Evolutionary conservation across 108 stramenopile genomes (phyloP), one percentile per base, ranked within the genome.

Genomic region (Cyclotella choctawhatcheeana): DNA sequence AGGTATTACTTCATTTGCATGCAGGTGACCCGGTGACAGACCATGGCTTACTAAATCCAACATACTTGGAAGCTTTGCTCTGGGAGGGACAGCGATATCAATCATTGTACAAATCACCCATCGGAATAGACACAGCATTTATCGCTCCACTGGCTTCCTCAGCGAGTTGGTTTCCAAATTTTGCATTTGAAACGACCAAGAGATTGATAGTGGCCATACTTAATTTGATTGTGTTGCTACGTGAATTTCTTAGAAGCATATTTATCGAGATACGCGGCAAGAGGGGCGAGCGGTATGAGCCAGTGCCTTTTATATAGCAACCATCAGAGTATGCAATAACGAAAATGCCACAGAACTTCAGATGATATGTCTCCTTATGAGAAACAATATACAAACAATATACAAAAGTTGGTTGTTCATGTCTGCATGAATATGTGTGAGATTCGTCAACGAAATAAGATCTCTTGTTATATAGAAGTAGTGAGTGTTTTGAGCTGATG

Each of bases 31-130:
- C 95, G 1, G 81, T 91, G 13, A 76, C 73, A 62, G 95, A 96
- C 64, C 95, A 96, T 56, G 72, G 79, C 34, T 72, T 96, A 34
- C 55, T 93, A 26, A 87, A 85, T 27, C 89, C 91, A 16, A 96
- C 95, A 4, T 96, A 96, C 59, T 58, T 81, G 30, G 79, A 88
- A 24, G 94, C 94, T 24, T 75, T 95, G 16, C 51, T 72, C 31
- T 95, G 90, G 90, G 94, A 95, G 86, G 91, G 91, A 30, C 72
- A 67, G 47, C 64, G 92, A 27, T 95, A 86, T 85, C 90, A 87
- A 81, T 76, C 74, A 32, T 22, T 80, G 0, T 84, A 81, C 25
- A 14, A 74, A 33, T 77, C 82, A 30, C 73, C 82, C 0, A 35
- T 79, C 14, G 73, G 71, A 47, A 64, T 62, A 47, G 67, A 65